These are phyloP conservation scores for Huntiella decipiens DNA, from an alignment of 2,329 filamentous ascomycete species.

Conservation along the genomic window DNA sequence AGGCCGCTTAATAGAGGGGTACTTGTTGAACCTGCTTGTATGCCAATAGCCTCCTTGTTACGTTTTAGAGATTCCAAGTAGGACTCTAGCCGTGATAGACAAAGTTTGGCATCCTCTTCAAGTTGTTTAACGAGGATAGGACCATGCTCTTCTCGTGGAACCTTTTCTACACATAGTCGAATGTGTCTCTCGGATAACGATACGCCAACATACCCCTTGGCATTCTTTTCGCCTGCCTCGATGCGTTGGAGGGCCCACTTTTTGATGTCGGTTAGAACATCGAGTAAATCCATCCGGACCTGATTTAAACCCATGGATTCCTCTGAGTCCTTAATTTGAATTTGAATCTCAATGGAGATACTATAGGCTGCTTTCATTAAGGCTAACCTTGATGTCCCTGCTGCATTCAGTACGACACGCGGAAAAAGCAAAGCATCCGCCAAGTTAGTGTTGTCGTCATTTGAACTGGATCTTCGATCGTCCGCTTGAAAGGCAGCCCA, in stretches of 20 bases:
- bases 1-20: not conserved
- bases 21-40: not conserved
- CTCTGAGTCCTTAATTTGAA: conserved; percentile 23
- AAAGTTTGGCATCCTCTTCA: conserved; percentile 19
- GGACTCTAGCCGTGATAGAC: conserved; percentile 19
- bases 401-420: too few relatives aligned
- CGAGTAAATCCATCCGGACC: conserved; percentile 23
- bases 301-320: conserved; percentile 17
- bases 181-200: conserved; percentile 23
- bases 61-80: not conserved
- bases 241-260: conserved; percentile 23
- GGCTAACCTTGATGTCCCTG: conserved; percentile 14
- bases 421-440: too few relatives aligned
- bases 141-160: conserved; percentile 19
- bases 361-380: conserved; percentile 20
- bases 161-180: conserved; percentile 21
- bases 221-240: conserved; percentile 33
- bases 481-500: not conserved
- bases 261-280: conserved; percentile 23
- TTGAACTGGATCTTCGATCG: too few relatives aligned
- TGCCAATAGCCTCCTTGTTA: not conserved
- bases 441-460: too few relatives aligned
- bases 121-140: conserved; percentile 20
- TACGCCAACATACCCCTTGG: conserved; percentile 30
- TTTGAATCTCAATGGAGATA: conserved; percentile 23